Conservation (phyloP, 306 rosid genomes). For the Gastrolobium villosum region DNA sequence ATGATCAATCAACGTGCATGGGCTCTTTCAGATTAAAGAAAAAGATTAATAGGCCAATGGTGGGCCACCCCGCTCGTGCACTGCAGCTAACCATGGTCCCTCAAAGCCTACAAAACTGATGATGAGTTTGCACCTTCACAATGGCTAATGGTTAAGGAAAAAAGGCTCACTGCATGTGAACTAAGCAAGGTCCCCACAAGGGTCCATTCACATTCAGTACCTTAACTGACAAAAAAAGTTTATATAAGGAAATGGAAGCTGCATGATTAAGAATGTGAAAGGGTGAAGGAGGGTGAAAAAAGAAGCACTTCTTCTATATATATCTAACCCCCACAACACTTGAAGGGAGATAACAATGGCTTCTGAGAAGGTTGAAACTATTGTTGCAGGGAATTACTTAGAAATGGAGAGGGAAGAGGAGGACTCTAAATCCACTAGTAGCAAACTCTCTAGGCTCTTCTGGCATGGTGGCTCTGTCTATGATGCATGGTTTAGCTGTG, state of each 20-base stretch:
- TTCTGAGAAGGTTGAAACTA: slow-evolving; percentile 97
- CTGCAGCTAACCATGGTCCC: slow-evolving; percentile 69
- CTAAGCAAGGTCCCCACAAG: slow-evolving; percentile 55
- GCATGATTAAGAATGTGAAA: slow-evolving; percentile 41
- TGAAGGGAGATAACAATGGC: slow-evolving; percentile 65
- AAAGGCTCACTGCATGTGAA: slow-evolving; percentile 49
- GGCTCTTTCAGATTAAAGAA: slow-evolving; percentile 49
- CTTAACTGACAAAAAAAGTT: slow-evolving; percentile 51
- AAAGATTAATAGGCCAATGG: slow-evolving; percentile 37
- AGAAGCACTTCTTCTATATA: slow-evolving; percentile 53
- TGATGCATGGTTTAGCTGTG: slow-evolving; percentile 98
- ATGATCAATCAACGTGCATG: slow-evolving; percentile 53
- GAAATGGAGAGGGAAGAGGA: slow-evolving; percentile 93
- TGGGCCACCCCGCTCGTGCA: slow-evolving; percentile 91
- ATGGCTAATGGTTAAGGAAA: slow-evolving; percentile 43
- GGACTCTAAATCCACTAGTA: slow-evolving; percentile 58
- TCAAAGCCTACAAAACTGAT: slow-evolving; percentile 50
- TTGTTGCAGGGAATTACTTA: slow-evolving; percentile 87
- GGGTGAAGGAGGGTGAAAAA: slow-evolving; percentile 34
- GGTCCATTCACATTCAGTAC: slow-evolving; percentile 58
- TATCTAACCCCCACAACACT: slow-evolving; percentile 51
- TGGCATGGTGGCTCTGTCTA: slow-evolving; percentile 99
- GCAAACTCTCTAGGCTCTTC: slow-evolving; percentile 72
- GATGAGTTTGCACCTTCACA: slow-evolving; percentile 52
- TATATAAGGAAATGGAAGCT: slow-evolving; percentile 47